Evolutionary conservation across 2,329 filamentous ascomycete species (phyloP).

Genomic region (Leptodontidium sp.): DNA sequence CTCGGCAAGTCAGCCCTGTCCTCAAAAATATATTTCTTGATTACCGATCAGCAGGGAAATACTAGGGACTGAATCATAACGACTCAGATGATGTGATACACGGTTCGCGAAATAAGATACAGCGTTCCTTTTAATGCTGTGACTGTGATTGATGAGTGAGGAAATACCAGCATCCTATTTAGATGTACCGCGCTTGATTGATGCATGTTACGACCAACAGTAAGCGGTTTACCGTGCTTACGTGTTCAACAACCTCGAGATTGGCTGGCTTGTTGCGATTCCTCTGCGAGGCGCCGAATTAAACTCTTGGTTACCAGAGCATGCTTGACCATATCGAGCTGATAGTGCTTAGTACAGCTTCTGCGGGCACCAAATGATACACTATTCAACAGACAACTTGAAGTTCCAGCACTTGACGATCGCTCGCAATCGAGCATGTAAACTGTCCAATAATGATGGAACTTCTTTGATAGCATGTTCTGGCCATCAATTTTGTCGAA

Average conservation of each 20-base stretch:
- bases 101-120: neutral
- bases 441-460: neutral
- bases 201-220: conserved; percentile 23
- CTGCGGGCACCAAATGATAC: neutral
- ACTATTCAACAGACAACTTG: neutral
- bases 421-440: neutral
- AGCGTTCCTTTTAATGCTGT: neutral
- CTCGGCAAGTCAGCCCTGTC: conserved; percentile 15
- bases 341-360: conserved; percentile 24
- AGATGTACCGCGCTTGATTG: conserved; percentile 10
- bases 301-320: neutral
- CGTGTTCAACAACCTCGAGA: conserved; percentile 7
- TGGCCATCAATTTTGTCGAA: neutral
- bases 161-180: conserved; percentile 2
- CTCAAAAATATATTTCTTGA: conserved; percentile 14
- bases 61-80: neutral
- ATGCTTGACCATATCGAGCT: conserved; percentile 20
- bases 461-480: neutral
- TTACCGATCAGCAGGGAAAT: conserved; percentile 25
- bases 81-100: conserved; percentile 15
- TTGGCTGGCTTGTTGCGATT: conserved; percentile 16
- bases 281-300: conserved; percentile 6
- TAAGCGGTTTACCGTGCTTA: conserved; percentile 32
- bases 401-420: neutral
- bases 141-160: conserved; percentile 5